Evolutionary conservation across 495 filamentous ascomycete species (phyloP).

Genomic region (Penicillium manginii): DNA sequence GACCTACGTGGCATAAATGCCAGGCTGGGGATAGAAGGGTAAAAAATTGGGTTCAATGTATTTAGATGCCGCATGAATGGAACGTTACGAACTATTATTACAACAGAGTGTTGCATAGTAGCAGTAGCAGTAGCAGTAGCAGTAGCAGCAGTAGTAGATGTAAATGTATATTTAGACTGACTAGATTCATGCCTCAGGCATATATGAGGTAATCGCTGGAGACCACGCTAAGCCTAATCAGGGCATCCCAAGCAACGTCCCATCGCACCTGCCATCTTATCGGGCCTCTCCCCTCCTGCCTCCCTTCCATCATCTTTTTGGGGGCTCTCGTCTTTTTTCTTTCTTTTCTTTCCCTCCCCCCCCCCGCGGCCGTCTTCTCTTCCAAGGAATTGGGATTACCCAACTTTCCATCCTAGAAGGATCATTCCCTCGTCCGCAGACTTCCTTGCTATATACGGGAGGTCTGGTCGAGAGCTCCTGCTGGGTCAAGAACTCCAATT

Average conservation of each 20-base stretch:
- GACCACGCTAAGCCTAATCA: constrained; percentile 17
- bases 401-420: not conserved
- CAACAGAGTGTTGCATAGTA: no score
- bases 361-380: not conserved
- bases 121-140: no score
- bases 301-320: constrained; percentile 9
- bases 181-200: not conserved
- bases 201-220: constrained; percentile 2
- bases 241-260: constrained; percentile 15
- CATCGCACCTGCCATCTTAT: constrained; percentile 25
- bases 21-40: constrained; percentile 21
- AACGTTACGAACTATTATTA: constrained; percentile 30
- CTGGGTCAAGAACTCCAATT: not conserved
- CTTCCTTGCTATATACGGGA: not conserved
- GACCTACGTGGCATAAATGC: constrained; percentile 88
- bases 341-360: constrained; percentile 2
- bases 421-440: not conserved
- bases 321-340: not conserved
- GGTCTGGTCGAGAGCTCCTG: not conserved
- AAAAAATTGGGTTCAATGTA: constrained; percentile 37
- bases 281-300: constrained; percentile 21
- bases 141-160: no score
- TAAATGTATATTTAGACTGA: no score
- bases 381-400: constrained; percentile 2
- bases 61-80: constrained; percentile 37